Percentiles rank a stretch among this genome's conserved stretches.
phyloP scores from a whole-genome alignment of 805 yeast genomes.

The Metschnikowia lunata region DNA sequence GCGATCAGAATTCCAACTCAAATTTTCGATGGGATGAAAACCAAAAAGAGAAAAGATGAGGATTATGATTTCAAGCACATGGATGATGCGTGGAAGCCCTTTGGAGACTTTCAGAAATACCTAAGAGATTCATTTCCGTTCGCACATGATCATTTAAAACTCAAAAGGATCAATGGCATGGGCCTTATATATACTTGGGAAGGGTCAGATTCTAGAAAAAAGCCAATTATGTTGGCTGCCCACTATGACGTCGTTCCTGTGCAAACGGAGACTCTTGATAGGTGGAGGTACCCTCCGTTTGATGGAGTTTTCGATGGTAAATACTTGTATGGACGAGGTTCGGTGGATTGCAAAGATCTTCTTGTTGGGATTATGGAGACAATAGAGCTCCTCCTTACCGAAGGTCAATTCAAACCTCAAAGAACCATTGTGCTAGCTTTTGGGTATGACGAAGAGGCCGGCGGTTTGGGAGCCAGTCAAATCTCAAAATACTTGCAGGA shows the following conservation, averaged over 20 bases:
- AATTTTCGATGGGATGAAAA: conserved; percentile 28
- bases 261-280: conserved; percentile 47
- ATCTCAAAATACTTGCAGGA: conserved; percentile 32
- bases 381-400: conserved; percentile 29
- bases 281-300: conserved; percentile 70
- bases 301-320: conserved; percentile 56
- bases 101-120: conserved; percentile 46
- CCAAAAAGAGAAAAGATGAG: conserved; percentile 22
- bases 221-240: conserved; percentile 68
- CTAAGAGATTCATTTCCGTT: conserved; percentile 52
- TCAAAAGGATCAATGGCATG: conserved; percentile 48
- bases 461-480: conserved; percentile 37
- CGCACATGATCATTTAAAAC: conserved; percentile 43
- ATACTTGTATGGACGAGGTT: conserved; percentile 34
- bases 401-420: conserved; percentile 33
- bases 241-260: conserved; percentile 84
- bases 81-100: conserved; percentile 24
- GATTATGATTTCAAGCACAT: conserved; percentile 7
- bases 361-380: conserved; percentile 40
- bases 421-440: conserved; percentile 45
- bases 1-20: conserved; percentile 33
- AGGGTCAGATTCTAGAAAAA: conserved; percentile 51
- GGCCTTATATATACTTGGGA: conserved; percentile 62
- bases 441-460: conserved; percentile 50
- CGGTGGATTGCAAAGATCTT: conserved; percentile 38